phyloP scores from a whole-genome alignment of 2,329 filamentous ascomycete genomes.

The Gnomoniopsis sp. region DNA sequence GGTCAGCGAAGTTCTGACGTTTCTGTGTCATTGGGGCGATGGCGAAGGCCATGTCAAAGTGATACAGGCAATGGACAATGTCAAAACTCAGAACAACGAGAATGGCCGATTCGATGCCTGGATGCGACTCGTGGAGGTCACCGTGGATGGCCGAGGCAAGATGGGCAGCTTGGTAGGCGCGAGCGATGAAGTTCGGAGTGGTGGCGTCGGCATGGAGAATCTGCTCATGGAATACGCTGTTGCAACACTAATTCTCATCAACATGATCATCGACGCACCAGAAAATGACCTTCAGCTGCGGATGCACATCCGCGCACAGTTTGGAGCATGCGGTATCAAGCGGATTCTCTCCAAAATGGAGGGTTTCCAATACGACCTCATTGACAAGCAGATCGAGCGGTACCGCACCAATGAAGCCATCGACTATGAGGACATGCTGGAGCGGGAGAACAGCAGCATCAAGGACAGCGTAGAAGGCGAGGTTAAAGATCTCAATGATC shows the following conservation, averaged over 20 bases:
- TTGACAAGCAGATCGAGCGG: slow-evolving; percentile 95
- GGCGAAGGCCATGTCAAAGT: slow-evolving; percentile 90
- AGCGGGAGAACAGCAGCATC: slow-evolving; percentile 85
- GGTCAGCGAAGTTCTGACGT: slow-evolving; percentile 93
- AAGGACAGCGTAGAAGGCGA: slow-evolving; percentile 85
- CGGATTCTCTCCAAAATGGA: slow-evolving; percentile 96
- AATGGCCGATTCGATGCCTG: slow-evolving; percentile 96
- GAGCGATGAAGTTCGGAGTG: slow-evolving; percentile 91
- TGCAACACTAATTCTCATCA: slow-evolving; percentile 89
- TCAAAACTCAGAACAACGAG: slow-evolving; percentile 83
- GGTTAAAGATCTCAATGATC: slow-evolving; percentile 88
- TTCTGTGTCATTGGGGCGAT: slow-evolving; percentile 86
- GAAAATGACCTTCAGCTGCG: slow-evolving; percentile 85
- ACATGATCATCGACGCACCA: slow-evolving; percentile 91
- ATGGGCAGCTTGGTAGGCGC: slow-evolving; percentile 98
- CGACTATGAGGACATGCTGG: slow-evolving; percentile 96
- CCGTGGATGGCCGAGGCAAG: slow-evolving; percentile 93
- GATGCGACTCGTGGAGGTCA: slow-evolving; percentile 98
- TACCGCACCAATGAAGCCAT: slow-evolving; percentile 94
- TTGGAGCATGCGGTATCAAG: slow-evolving; percentile 93
- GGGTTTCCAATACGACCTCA: slow-evolving; percentile 94
- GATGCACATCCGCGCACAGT: slow-evolving; percentile 92
- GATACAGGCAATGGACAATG: slow-evolving; percentile 85
- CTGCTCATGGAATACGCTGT: slow-evolving; percentile 98
- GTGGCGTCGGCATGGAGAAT: slow-evolving; percentile 98